These are phyloP conservation scores for Fusarium continuum DNA, from an alignment of 2,329 filamentous ascomycete species.

Conservation along the genomic window DNA sequence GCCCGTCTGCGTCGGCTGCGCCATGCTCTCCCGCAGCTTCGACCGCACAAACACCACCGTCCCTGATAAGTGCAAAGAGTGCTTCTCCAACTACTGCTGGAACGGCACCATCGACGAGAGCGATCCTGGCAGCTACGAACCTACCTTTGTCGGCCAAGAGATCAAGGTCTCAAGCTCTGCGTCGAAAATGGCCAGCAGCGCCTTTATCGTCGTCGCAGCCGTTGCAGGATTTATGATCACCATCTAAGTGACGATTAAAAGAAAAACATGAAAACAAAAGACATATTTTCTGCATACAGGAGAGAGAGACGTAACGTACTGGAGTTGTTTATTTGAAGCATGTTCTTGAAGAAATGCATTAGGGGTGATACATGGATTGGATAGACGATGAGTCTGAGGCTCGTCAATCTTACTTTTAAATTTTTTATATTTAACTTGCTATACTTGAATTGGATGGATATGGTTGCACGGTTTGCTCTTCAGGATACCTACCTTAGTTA, in stretches of 20 bases:
- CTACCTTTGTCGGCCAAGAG: constrained; percentile 39
- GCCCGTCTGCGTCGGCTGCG: constrained; percentile 87
- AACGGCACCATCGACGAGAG: constrained; percentile 70
- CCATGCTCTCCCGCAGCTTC: constrained; percentile 80
- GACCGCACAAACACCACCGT: constrained; percentile 73
- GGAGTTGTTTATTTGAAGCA: constrained; percentile 31
- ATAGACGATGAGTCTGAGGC: constrained; percentile 22
- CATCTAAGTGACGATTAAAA: constrained; percentile 12
- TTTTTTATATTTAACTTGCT: too few species aligned
- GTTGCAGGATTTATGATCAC: constrained; percentile 34
- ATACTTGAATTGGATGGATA: background rate
- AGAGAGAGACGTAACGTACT: background rate
- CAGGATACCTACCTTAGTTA: constrained; percentile 19
- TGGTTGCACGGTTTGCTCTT: constrained; percentile 17
- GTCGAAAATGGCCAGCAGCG: constrained; percentile 21
- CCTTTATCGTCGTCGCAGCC: constrained; percentile 22
- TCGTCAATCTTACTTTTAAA: constrained; percentile 21
- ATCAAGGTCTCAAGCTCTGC: constrained; percentile 42
- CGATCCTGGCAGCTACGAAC: constrained; percentile 48
- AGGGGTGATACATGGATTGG: constrained; percentile 3
- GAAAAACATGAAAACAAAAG: background rate
- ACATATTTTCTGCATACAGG: constrained; percentile 2
- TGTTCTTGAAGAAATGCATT: constrained; percentile 28
- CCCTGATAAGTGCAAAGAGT: constrained; percentile 76
- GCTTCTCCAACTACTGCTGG: constrained; percentile 92